Evolutionary conservation across 208 protist species (phyloP).

Genomic region (Entamoeba moshkovskii): DNA sequence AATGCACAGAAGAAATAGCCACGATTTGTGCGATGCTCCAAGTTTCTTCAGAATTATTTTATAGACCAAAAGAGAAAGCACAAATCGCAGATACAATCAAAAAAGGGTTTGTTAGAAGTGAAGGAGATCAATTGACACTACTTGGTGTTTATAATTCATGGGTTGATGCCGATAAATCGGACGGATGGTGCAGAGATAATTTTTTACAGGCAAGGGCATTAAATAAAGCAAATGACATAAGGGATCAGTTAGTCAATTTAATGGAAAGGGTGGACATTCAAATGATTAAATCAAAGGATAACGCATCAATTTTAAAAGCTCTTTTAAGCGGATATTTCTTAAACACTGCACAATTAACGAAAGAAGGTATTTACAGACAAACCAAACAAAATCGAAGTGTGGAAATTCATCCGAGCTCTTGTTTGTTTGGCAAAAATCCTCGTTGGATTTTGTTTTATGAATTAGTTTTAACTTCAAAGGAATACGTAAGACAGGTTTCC

Average conservation of each 20-base stretch:
- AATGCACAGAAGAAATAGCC: background rate
- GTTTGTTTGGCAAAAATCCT: background rate
- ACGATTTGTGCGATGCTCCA: background rate
- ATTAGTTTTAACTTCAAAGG: background rate
- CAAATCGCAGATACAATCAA: background rate
- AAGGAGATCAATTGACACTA: conserved; percentile 21
- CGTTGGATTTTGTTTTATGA: conserved; percentile 4
- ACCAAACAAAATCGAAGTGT: background rate
- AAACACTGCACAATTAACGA: background rate
- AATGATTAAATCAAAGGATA: conserved; percentile 43
- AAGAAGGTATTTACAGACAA: background rate
- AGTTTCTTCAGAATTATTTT: background rate
- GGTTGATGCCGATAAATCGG: background rate
- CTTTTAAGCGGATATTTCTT: background rate
- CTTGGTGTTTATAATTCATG: conserved; percentile 5
- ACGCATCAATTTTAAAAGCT: background rate
- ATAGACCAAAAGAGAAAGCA: conserved; percentile 1
- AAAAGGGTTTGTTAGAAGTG: background rate
- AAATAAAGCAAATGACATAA: background rate
- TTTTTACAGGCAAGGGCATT: background rate
- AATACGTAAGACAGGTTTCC: background rate
- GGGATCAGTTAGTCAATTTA: background rate
- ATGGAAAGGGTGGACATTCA: background rate
- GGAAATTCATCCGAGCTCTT: background rate
- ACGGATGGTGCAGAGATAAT: background rate